Evolutionary conservation across 2,329 filamentous ascomycete genomes (phyloP).

Genomic region (Cercospora zeae-maydis): DNA sequence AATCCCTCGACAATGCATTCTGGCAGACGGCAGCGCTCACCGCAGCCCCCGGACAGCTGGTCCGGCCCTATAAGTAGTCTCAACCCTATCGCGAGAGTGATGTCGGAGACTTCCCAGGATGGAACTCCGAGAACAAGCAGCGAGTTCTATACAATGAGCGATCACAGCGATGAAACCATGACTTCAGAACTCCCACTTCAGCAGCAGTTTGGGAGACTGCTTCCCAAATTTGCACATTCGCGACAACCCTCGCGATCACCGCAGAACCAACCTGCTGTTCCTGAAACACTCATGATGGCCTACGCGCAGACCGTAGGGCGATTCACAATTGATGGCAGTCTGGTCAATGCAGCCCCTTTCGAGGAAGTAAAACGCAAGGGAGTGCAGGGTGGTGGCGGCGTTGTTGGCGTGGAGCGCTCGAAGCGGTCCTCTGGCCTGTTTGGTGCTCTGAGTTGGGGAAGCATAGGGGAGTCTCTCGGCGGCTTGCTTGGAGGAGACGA

Average conservation of each 20-base stretch:
- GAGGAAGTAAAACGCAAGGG: slow-evolving; percentile 95
- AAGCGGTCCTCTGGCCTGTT: slow-evolving; percentile 78
- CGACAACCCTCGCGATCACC: slow-evolving; percentile 44
- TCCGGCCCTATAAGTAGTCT: slow-evolving; percentile 48
- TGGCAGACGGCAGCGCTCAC: slow-evolving; percentile 33
- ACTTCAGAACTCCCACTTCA: slow-evolving; percentile 72
- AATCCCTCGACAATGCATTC: slow-evolving; percentile 36
- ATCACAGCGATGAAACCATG: slow-evolving; percentile 89
- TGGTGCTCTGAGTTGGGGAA: slow-evolving; percentile 81
- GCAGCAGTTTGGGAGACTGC: slow-evolving; percentile 47
- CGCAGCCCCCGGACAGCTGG: slow-evolving; percentile 36
- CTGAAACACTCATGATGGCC: slow-evolving; percentile 93
- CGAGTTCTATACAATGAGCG: slow-evolving; percentile 92
- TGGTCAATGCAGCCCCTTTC: slow-evolving; percentile 85
- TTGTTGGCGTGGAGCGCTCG: slow-evolving; percentile 71
- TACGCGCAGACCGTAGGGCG: slow-evolving; percentile 92
- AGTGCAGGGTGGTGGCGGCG: slow-evolving; percentile 77
- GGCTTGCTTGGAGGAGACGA: slow-evolving; percentile 83
- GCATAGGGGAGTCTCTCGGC: slow-evolving; percentile 80
- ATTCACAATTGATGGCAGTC: slow-evolving; percentile 84
- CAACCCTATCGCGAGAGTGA: slow-evolving; percentile 62
- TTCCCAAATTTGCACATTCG: slow-evolving; percentile 44
- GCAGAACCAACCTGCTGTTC: slow-evolving; percentile 46
- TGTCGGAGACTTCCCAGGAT: slow-evolving; percentile 72
- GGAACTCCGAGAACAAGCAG: slow-evolving; percentile 85